phyloP scores from a whole-genome alignment of 176 grass and related monocot genomes.

The Poa annua region DNA sequence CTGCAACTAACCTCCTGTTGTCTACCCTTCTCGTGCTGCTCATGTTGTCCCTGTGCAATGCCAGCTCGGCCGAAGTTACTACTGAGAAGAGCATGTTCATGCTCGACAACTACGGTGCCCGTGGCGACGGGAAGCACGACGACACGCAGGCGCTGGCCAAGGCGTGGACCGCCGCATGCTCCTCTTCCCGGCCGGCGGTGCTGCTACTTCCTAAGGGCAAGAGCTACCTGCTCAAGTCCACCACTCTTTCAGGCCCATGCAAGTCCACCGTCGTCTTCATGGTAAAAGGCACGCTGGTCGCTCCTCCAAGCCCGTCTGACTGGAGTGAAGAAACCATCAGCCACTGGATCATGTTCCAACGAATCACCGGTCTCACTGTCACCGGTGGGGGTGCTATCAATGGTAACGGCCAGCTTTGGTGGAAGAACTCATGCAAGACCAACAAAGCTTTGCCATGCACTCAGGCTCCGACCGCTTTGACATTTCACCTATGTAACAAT shows the following conservation, averaged over 20 bases:
- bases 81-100: neutral
- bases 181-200: neutral
- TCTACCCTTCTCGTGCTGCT: neutral
- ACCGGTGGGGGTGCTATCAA: neutral
- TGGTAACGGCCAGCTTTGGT: neutral
- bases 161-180: neutral
- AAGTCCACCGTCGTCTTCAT: neutral
- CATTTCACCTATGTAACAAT: neutral
- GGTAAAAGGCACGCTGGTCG: neutral
- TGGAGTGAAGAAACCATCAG: neutral
- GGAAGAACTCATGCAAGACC: constrained; percentile 7
- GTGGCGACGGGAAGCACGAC: neutral
- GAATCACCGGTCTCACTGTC: neutral
- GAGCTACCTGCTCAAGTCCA: neutral
- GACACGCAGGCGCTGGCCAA: neutral
- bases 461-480: neutral
- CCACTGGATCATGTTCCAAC: neutral
- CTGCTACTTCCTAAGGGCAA: neutral
- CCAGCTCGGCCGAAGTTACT: neutral
- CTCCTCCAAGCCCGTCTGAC: neutral
- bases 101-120: neutral
- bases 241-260: neutral
- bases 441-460: neutral
- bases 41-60: neutral
- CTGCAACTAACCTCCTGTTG: neutral